Percentiles rank a stretch among this genome's conserved stretches.
phyloP scores from a whole-genome alignment of 768 basidiomycete species.

The Leccinum fibrillosum region DNA sequence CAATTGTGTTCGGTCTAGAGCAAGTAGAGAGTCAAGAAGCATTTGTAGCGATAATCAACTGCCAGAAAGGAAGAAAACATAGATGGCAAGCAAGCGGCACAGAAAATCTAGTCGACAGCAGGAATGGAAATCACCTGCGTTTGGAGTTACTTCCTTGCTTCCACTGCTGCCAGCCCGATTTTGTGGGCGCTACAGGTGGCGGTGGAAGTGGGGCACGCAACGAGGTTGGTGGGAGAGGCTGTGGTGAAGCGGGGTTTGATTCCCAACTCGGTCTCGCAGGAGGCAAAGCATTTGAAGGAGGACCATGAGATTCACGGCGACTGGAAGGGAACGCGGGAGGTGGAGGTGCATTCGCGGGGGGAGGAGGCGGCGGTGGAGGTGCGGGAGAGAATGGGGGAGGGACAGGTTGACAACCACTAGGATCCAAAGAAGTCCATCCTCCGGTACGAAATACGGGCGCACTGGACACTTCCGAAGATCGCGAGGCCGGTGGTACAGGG shows the following conservation, averaged over 20 bases:
- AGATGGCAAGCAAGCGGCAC: conserved; percentile 3
- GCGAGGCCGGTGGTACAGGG: conserved; percentile 16
- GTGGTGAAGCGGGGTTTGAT: conserved; percentile 6
- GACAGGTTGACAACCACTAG: conserved; percentile 33
- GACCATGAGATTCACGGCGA: conserved; percentile 13
- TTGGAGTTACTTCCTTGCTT: conserved; percentile 21
- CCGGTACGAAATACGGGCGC: conserved; percentile 55
- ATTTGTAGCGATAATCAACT: conserved; percentile 16
- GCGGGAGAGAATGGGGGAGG: conserved; percentile 21
- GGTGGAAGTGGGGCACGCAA: conserved; percentile 16
- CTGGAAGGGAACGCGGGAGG: neutral
- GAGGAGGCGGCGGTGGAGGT: conserved; percentile 10
- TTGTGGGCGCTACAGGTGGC: conserved; percentile 18
- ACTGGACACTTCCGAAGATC: conserved; percentile 14
- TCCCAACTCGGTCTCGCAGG: neutral
- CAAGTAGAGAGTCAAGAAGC: conserved; percentile 20
- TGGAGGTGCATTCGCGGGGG: conserved; percentile 10
- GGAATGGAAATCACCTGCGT: conserved; percentile 17
- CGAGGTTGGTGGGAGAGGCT: conserved; percentile 6
- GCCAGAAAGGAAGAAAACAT: neutral
- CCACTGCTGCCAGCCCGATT: conserved; percentile 59
- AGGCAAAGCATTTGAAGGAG: conserved; percentile 4
- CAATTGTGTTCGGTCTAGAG: conserved; percentile 19
- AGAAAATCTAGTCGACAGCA: neutral
- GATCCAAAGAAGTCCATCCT: conserved; percentile 68